phyloP scores from a whole-genome alignment of 2,329 filamentous ascomycete genomes.

The Sclerotiophoma versabilis region DNA sequence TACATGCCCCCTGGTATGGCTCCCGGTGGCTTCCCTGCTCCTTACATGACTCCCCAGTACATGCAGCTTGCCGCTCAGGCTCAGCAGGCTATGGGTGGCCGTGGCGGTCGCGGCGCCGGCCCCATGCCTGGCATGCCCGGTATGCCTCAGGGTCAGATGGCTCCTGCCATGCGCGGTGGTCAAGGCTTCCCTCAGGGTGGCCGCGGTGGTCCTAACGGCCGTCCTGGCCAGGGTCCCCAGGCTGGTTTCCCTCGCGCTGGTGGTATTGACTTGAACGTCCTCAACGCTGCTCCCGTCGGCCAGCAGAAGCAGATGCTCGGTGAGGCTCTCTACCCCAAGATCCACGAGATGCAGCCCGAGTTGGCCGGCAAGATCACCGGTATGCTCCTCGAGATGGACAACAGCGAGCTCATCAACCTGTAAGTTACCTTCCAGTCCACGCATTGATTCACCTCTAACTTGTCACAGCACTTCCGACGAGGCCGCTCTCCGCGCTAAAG shows the following conservation, averaged over 20 bases:
- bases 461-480: constrained; percentile 84
- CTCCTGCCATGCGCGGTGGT: constrained; percentile 53
- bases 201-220: constrained; percentile 42
- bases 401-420: constrained; percentile 90
- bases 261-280: constrained; percentile 59
- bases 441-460: constrained; percentile 36
- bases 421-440: constrained; percentile 64
- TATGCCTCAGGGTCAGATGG: constrained; percentile 74
- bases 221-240: constrained; percentile 41
- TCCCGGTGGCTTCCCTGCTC: constrained; percentile 74
- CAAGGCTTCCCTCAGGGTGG: constrained; percentile 50
- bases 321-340: constrained; percentile 98
- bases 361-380: constrained; percentile 99
- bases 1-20: constrained; percentile 74
- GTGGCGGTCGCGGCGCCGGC: constrained; percentile 68
- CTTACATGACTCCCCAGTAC: constrained; percentile 78
- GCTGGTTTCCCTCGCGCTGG: constrained; percentile 43
- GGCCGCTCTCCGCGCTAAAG: constrained; percentile 87
- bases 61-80: constrained; percentile 79
- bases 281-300: constrained; percentile 63
- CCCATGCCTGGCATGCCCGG: constrained; percentile 69
- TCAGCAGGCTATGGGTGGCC: constrained; percentile 63
- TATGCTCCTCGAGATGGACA: constrained; percentile 99
- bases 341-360: constrained; percentile 90
- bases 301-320: constrained; percentile 99